Evolutionary conservation across 805 yeast species (phyloP), one percentile per base, ranked within the genome.

Genomic region (Candida golubevii): DNA sequence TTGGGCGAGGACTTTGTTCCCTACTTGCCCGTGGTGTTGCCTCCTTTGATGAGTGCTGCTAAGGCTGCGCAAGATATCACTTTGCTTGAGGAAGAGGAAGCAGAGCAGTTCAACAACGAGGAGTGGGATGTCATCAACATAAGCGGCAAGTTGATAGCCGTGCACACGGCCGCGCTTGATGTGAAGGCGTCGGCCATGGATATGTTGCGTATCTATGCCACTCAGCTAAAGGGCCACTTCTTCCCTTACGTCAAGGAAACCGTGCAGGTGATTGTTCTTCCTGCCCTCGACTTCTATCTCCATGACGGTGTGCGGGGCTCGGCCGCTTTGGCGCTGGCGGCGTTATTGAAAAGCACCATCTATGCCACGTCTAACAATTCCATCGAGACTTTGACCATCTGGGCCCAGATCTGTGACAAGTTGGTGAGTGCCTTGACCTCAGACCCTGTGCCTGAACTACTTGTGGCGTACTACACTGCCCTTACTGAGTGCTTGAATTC

Each of bases 111-210:
- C 51, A 83, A 81, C 58, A 86, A 88, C 56, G 95, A 89, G 42
- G 97, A 89, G 49, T 93, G 97, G 93, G 98, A 93, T 59, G 93
- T 93, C 37, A 82, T 93, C 43, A 88, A 88, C 54, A 71, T 90
- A 36, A 82, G 88, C 28, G 99, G 98, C 42, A 90, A 88, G 63
- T 90, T 88, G 58, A 80, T 93, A 57, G 98, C 97, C 18, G 88
- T 93, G 41, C 96, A 91, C 61, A 90, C 97, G 4, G 88, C 97
- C 10, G 72, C 87, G n/a, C 74, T 93, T 47, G 99, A 93, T 60
- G 98, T 91, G 51, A 93, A 93, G 66, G 90, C 88, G 3, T 77
- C 84, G 35, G 97, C 98, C 7, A 87, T 93, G 72, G 97, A 91
- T 59, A 71, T 91, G 41, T 71, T 93, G 42, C 79, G 88, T 51